Evolutionary conservation across 352 stramenopile genomes (phyloP).

Genomic region (Halophytophthora polymorphica): DNA sequence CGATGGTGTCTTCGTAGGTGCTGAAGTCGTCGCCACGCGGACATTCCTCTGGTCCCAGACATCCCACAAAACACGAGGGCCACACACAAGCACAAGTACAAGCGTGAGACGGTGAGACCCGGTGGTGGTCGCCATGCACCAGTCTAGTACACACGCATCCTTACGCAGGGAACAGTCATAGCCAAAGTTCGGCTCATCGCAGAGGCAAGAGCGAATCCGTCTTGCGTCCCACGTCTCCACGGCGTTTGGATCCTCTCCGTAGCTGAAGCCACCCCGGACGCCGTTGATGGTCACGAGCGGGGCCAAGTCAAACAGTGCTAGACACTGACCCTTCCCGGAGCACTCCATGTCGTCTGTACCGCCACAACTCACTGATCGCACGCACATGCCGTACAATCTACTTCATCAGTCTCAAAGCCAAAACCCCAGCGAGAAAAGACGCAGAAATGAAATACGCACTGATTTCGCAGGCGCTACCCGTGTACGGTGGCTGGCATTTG

Average conservation of each 20-base stretch:
- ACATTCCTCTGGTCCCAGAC: slow-evolving; percentile 44
- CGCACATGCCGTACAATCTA: slow-evolving; percentile 5
- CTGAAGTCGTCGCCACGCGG: slow-evolving; percentile 68
- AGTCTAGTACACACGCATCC: background rate
- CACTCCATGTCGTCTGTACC: slow-evolving; percentile 43
- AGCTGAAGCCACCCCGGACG: slow-evolving; percentile 47
- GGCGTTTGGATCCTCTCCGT: slow-evolving; percentile 66
- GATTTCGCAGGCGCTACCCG: slow-evolving; percentile 57
- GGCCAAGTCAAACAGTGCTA: slow-evolving; percentile 63
- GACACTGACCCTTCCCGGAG: slow-evolving; percentile 73
- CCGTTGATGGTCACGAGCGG: slow-evolving; percentile 54
- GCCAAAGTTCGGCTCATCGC: slow-evolving; percentile 51
- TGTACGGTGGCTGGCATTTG: slow-evolving; percentile 72
- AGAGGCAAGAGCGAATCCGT: slow-evolving; percentile 68
- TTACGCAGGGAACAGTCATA: slow-evolving; percentile 72
- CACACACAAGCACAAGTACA: background rate
- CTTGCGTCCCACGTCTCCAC: slow-evolving; percentile 65
- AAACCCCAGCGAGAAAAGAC: background rate
- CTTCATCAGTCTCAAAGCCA: background rate
- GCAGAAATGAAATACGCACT: slow-evolving; percentile 32
- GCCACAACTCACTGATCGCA: slow-evolving; percentile 44
- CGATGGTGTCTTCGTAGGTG: slow-evolving; percentile 52
- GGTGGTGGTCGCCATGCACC: background rate
- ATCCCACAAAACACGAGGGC: background rate
- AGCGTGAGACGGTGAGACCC: background rate